phyloP scores from a whole-genome alignment of 148 eudicot genomes.

The Salicornia ramosissima region DNA sequence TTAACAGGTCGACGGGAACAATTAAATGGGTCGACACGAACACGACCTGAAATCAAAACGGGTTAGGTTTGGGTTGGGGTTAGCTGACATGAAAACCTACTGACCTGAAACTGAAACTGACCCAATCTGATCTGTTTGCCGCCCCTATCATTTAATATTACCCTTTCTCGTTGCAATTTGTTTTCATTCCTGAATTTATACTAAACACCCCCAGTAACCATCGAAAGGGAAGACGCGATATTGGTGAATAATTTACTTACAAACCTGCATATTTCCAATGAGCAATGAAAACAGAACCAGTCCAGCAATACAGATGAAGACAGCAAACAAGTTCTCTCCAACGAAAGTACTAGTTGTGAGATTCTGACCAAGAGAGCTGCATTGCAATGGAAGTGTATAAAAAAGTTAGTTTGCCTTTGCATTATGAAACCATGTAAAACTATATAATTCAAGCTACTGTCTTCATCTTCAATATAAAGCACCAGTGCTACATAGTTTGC shows the following conservation, averaged over 20 bases:
- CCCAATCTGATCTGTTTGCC: too few relatives aligned
- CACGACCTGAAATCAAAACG: too few relatives aligned
- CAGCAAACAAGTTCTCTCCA: slow-evolving; percentile 54
- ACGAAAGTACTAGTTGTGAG: slow-evolving; percentile 60
- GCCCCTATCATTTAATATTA: too few relatives aligned
- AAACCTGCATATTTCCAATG: slow-evolving; percentile 94
- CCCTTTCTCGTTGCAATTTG: too few relatives aligned
- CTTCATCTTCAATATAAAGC: background rate
- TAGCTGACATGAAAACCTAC: too few relatives aligned
- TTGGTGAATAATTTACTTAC: slow-evolving; percentile 17
- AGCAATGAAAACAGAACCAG: slow-evolving; percentile 70
- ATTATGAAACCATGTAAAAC: background rate
- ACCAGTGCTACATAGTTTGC: too few relatives aligned
- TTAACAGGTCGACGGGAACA: too few relatives aligned
- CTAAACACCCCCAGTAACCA: too few relatives aligned
- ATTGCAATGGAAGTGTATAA: slow-evolving; percentile 9
- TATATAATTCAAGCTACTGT: background rate
- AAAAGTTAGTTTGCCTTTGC: slow-evolving; percentile 9
- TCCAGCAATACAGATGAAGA: slow-evolving; percentile 56
- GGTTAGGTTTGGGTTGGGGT: too few relatives aligned
- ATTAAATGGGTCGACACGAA: too few relatives aligned
- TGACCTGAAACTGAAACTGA: too few relatives aligned
- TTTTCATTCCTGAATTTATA: too few relatives aligned
- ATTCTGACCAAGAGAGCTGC: slow-evolving; percentile 78
- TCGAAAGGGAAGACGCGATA: background rate